Percentiles rank a stretch among this genome's conserved stretches.
phyloP scores from a whole-genome alignment of 225 moss, liverwort and hornwort species.

The Takakia lepidozioides region DNA sequence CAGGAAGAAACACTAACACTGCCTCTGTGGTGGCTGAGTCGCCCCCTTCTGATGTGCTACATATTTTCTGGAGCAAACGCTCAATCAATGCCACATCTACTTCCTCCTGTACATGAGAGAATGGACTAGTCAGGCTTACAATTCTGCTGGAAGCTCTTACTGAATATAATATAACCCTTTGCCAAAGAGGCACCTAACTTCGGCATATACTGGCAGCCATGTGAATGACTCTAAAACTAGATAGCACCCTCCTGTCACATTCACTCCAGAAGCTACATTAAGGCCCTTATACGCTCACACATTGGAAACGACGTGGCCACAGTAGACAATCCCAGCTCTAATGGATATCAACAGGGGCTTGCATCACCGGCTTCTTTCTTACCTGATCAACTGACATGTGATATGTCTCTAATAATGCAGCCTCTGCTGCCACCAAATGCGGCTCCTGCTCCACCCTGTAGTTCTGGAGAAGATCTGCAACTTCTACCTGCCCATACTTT shows the following conservation, averaged over 20 bases:
- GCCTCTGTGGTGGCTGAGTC: conserved; percentile 47
- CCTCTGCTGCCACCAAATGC: conserved; percentile 47
- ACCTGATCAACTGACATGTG: conserved; percentile 84
- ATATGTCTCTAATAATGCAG: conserved; percentile 60
- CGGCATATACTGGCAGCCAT: too few relatives aligned
- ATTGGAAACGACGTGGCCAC: too few relatives aligned
- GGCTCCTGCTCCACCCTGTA: conserved; percentile 39
- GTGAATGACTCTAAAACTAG: too few relatives aligned
- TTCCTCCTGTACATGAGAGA: conserved; percentile 44
- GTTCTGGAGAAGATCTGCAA: conserved; percentile 41
- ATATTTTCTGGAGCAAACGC: conserved; percentile 57
- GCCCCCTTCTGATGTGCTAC: conserved; percentile 24
- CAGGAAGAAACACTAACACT: conserved; percentile 83
- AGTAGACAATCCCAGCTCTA: neutral
- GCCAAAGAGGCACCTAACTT: too few relatives aligned
- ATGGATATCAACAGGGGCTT: too few relatives aligned
- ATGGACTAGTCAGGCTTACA: too few relatives aligned
- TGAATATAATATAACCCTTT: too few relatives aligned
- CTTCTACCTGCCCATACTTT: conserved; percentile 50
- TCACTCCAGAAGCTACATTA: too few relatives aligned
- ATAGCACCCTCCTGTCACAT: too few relatives aligned
- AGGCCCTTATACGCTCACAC: too few relatives aligned
- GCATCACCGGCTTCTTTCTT: too few relatives aligned
- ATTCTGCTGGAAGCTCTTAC: too few relatives aligned
- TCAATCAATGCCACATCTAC: conserved; percentile 83